Evolutionary conservation across 352 stramenopile genomes (phyloP).

Genomic region (Globisporangium nunn): DNA sequence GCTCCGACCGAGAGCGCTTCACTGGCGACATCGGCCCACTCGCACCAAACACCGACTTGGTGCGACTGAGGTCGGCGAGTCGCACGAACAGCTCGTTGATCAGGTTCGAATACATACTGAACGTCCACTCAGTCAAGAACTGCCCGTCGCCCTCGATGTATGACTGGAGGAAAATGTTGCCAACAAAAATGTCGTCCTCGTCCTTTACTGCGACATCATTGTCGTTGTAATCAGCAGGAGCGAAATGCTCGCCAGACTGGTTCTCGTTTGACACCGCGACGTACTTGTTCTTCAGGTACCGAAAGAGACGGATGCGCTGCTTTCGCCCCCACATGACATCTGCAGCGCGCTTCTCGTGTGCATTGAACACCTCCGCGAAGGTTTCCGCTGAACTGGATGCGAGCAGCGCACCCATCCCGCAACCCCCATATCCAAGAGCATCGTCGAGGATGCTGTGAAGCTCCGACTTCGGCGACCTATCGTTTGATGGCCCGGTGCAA

Average conservation of each 20-base stretch:
- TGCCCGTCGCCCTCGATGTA: constrained; percentile 77
- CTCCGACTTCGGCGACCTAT: constrained; percentile 23
- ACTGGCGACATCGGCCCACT: constrained; percentile 11
- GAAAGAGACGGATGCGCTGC: constrained; percentile 50
- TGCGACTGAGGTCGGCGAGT: constrained; percentile 36
- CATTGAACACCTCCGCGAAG: constrained; percentile 71
- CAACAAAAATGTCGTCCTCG: constrained; percentile 53
- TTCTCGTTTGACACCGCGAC: constrained; percentile 26
- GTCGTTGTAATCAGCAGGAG: constrained; percentile 9
- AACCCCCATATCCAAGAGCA: constrained; percentile 60
- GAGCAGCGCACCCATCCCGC: constrained; percentile 58
- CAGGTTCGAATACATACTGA: constrained; percentile 59
- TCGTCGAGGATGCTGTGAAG: constrained; percentile 62
- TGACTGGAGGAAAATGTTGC: constrained; percentile 74
- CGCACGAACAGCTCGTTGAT: constrained; percentile 59
- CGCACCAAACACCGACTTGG: constrained; percentile 44
- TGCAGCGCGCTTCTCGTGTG: constrained; percentile 52
- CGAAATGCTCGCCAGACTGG: constrained; percentile 21
- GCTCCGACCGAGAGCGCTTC: constrained; percentile 24
- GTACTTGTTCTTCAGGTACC: constrained; percentile 64
- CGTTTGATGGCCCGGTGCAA: background rate
- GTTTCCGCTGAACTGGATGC: constrained; percentile 29
- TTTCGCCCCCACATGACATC: constrained; percentile 70
- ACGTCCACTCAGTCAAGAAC: constrained; percentile 71
- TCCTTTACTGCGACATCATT: background rate